These are phyloP conservation scores for Ormosia emarginata DNA, from an alignment of 306 rosid genomes.

Conservation along the genomic window DNA sequence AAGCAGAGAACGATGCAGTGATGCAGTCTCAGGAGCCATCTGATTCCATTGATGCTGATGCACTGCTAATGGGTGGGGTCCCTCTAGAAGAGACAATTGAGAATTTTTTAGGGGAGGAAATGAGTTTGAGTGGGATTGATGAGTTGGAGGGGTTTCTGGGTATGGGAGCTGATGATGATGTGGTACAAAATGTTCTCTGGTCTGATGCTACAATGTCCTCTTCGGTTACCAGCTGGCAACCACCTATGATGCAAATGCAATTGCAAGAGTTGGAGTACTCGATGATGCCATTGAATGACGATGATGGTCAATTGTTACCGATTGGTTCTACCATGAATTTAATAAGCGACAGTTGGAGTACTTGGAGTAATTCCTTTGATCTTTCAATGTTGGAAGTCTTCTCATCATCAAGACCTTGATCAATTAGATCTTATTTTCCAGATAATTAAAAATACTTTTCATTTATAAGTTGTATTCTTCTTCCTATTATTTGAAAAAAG, in stretches of 20 bases:
- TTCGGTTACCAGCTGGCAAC: conserved; percentile 25
- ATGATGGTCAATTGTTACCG: conserved; percentile 20
- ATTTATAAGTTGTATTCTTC: neutral
- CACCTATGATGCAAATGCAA: conserved; percentile 28
- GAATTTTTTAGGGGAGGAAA: conserved; percentile 5
- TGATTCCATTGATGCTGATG: neutral
- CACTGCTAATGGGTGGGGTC: neutral
- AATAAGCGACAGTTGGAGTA: conserved; percentile 41
- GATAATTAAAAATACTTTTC: neutral
- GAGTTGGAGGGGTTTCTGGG: conserved; percentile 40
- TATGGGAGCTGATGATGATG: conserved; percentile 13
- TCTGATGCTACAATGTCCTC: conserved; percentile 14
- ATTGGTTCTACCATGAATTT: conserved; percentile 12
- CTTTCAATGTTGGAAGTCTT: conserved; percentile 44
- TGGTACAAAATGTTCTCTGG: conserved; percentile 30
- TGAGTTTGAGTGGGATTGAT: conserved; percentile 43
- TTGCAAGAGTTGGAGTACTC: conserved; percentile 38
- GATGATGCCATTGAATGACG: conserved; percentile 19
- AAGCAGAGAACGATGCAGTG: conserved; percentile 5
- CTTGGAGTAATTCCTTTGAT: conserved; percentile 60
- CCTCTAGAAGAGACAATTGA: neutral
- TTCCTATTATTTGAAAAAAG: conserved; percentile 20
- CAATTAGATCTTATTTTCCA: neutral
- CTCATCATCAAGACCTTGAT: conserved; percentile 41
- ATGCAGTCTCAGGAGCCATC: neutral